Conservation (phyloP, 1,284 basidiomycete species). For the Tranzscheliella williamsii region DNA sequence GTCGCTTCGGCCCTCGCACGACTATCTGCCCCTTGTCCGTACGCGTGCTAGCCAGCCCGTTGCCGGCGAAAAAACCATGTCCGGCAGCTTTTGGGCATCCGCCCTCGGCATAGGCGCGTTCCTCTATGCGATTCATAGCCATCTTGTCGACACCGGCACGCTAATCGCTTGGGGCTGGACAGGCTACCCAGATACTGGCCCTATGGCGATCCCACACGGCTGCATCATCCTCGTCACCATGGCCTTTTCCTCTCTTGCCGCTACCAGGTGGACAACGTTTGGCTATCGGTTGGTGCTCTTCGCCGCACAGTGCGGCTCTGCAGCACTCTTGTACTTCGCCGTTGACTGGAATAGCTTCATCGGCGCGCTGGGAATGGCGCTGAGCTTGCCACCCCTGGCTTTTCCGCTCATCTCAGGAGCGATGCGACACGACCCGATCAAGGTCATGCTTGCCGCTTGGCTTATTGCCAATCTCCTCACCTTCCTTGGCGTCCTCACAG, state of each 20-base stretch:
- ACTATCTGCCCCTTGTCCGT: constrained; percentile 9
- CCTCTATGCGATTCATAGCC: constrained; percentile 68
- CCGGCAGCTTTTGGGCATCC: constrained; percentile 20
- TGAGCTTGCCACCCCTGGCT: constrained; percentile 65
- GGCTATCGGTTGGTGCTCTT: constrained; percentile 21
- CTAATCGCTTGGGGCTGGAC: constrained; percentile 90
- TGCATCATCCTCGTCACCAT: constrained; percentile 47
- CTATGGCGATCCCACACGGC: constrained; percentile 73
- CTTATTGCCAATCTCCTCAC: constrained; percentile 42
- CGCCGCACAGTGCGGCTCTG: constrained; percentile 49
- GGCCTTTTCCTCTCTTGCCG: constrained; percentile 63
- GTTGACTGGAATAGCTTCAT: constrained; percentile 76
- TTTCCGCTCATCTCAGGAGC: constrained; percentile 37
- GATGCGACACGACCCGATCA: constrained; percentile 47
- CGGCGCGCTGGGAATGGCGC: constrained; percentile 71
- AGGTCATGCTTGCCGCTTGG: constrained; percentile 45
- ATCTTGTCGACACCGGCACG: constrained; percentile 78
- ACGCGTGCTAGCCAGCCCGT: constrained; percentile 4
- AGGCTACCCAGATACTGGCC: constrained; percentile 72
- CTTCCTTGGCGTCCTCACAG: constrained; percentile 68
- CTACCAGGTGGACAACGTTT: constrained; percentile 39
- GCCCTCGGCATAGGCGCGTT: constrained; percentile 44
- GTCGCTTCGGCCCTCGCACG: constrained; percentile 13
- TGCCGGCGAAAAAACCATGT: not conserved
- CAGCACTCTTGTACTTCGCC: constrained; percentile 65